Evolutionary conservation across 768 basidiomycete species (phyloP), one percentile per base, ranked within the genome.

Genomic region (Steccherinum ochraceum): DNA sequence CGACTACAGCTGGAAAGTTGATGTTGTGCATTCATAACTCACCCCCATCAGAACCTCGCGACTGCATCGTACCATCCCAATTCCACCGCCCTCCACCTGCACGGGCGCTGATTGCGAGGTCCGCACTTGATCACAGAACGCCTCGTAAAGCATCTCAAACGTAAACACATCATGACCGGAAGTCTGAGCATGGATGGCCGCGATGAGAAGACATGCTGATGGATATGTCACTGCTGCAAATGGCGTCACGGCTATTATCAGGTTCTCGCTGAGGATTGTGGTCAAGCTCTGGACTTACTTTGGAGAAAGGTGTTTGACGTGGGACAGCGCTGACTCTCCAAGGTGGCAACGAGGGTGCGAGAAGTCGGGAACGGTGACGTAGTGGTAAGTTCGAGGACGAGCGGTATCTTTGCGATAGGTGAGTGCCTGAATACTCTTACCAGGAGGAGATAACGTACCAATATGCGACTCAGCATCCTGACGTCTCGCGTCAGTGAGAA

Each of bases 81-180:
- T 84, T 25, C 64, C 78, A 19, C 86, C 83, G 7, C 89, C 85
- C 55, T 81, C 80, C 40, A 89, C 64, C 47, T 84, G 82, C 18
- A 92, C 78, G 1, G 90, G 89, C 0, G 88, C 87, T 5, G 84
- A 79, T 10, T 75, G 73, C 4, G 88, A 86, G 19, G 81, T 74
- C 19, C 84, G 81, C 18, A 87, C 76, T 66, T 89, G 86, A 54
- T 83, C 78, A 19, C 81, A 79, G 63, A 93, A 93, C 25, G 75
- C 73, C 48, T 90, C 88, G 54, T 86, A 77, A 5, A 95, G 77
- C 84, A 94, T 92, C 59, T 94, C 91, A 62, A 98, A 95, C 24
- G 89, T 97, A 67, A 96, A 83, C 12, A 70, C 69, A 18, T 86
- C 75, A 52, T 93, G 85, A 0, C 93, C 93, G 4, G 81, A 80